Percentiles rank a stretch among this genome's conserved stretches.
Evolutionary conservation across 352 stramenopile species (phyloP).

Genomic region (Detonula confervacea): DNA sequence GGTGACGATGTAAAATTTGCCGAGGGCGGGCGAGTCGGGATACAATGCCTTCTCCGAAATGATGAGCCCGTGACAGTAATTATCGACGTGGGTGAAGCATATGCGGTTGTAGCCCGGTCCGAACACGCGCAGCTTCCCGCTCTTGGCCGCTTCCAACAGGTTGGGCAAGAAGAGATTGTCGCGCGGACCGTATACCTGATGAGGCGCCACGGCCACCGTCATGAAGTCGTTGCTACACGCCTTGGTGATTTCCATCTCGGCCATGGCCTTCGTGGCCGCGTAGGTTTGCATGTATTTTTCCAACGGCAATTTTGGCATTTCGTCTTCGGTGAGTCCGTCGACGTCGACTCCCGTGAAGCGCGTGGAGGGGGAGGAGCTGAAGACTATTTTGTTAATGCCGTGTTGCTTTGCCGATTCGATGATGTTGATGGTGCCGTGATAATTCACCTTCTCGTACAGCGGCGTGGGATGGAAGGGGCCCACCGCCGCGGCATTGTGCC

Average conservation of each 20-base stretch:
- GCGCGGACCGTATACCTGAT: constrained; percentile 91
- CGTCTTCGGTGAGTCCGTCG: constrained; percentile 84
- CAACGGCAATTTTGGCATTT: constrained; percentile 79
- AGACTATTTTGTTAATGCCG: constrained; percentile 88
- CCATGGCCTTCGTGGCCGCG: constrained; percentile 86
- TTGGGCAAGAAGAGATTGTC: constrained; percentile 89
- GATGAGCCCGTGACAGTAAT: constrained; percentile 91
- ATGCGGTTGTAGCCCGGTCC: constrained; percentile 87
- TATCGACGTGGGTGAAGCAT: constrained; percentile 90
- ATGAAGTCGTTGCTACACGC: constrained; percentile 77
- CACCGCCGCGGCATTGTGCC: constrained; percentile 89
- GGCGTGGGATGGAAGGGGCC: constrained; percentile 87
- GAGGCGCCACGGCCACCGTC: constrained; percentile 89
- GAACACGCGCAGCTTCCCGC: constrained; percentile 88
- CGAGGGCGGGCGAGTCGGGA: constrained; percentile 80
- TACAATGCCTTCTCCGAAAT: constrained; percentile 82
- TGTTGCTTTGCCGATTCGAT: constrained; percentile 87
- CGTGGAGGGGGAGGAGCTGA: constrained; percentile 88
- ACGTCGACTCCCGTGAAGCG: constrained; percentile 88
- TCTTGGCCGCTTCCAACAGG: constrained; percentile 86
- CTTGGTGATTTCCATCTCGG: constrained; percentile 71
- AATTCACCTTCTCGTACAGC: constrained; percentile 89
- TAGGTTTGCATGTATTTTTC: constrained; percentile 87
- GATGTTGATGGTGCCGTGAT: constrained; percentile 87
- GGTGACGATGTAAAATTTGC: constrained; percentile 92